Evolutionary conservation across 352 stramenopile species (phyloP).

Genomic region (Phytophthora niederhauseri): DNA sequence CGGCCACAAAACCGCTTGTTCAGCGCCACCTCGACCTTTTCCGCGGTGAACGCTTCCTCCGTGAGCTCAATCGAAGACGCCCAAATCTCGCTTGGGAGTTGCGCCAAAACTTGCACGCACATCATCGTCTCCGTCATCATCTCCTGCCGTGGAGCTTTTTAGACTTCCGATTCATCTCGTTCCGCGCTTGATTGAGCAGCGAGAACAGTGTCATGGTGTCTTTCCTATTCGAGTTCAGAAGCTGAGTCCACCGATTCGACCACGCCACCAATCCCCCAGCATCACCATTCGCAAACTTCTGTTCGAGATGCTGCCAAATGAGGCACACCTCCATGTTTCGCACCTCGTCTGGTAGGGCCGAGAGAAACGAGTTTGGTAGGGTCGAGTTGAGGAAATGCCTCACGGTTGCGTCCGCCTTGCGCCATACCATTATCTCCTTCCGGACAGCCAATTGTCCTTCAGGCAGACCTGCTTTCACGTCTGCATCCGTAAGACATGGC

Average conservation of each 20-base stretch:
- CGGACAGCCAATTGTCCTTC: background rate
- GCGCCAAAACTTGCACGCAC: background rate
- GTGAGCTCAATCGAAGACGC: background rate
- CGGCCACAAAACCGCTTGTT: background rate
- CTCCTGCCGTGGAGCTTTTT: background rate
- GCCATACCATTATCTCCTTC: background rate
- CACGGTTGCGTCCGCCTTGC: background rate
- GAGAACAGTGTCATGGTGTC: background rate
- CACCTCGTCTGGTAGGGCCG: background rate
- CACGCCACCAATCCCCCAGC: background rate
- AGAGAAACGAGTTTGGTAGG: background rate
- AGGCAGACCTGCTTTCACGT: background rate
- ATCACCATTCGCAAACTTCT: background rate
- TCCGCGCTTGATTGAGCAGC: background rate
- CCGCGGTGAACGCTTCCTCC: background rate
- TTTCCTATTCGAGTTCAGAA: background rate
- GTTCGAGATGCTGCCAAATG: background rate
- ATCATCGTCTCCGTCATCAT: background rate
- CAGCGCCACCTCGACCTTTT: background rate
- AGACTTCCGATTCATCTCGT: background rate
- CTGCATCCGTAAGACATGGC: background rate
- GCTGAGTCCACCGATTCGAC: background rate
- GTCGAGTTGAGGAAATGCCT: background rate
- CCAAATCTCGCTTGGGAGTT: background rate
- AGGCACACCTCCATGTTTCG: background rate